Evolutionary conservation across 164 flowering plant genomes (phyloP), one percentile per base, ranked within the genome.

Genomic region (Macadamia integrifolia): DNA sequence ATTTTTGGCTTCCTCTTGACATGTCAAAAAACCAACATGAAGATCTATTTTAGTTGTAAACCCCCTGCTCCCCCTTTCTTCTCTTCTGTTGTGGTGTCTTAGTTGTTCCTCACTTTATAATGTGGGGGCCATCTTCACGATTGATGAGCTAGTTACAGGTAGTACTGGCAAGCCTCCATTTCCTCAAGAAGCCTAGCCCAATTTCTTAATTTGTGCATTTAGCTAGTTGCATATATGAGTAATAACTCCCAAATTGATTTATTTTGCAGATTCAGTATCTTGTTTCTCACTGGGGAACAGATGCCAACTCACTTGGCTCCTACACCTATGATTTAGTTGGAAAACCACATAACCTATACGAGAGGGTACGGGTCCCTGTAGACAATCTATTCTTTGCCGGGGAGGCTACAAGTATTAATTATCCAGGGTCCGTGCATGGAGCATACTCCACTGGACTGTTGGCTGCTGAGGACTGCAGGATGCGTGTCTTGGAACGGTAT

Each of bases 311-410:
- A 9, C 86, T 91, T 30, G 98, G 99, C 12, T 89, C 99, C 65
- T 95, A 95, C 71, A 90, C 87, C 87, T 92, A 85, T 55, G 92
- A 89, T 74, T 64, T 66, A 69, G 98, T 92, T 46, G 99, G 97
- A 6, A 92, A 89, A 68, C 79, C 96, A 75, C 96, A 90, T 80
- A 87, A 88, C 68, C 84, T 90, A 69, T 90, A 89, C 44, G 96
- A 95, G 68, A 81, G 77, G 85, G 86, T 95, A 23, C 77, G 99
- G 77, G 76, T 83, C 61, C 98, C 99, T 14, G 85, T 92, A 9
- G 97, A 88, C 70, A 95, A 92, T 82, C 67, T 95, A 67, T 95
- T 95, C 81, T 95, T 95, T 80, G 98, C 98, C 0, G 99, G 99
- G 66, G 99, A 95, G 64, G 98, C 97, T 28, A 91, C 97, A 10